These are phyloP conservation scores for Geotrichum restrictum DNA, from an alignment of 1,139 yeast species.

Conservation along the genomic window DNA sequence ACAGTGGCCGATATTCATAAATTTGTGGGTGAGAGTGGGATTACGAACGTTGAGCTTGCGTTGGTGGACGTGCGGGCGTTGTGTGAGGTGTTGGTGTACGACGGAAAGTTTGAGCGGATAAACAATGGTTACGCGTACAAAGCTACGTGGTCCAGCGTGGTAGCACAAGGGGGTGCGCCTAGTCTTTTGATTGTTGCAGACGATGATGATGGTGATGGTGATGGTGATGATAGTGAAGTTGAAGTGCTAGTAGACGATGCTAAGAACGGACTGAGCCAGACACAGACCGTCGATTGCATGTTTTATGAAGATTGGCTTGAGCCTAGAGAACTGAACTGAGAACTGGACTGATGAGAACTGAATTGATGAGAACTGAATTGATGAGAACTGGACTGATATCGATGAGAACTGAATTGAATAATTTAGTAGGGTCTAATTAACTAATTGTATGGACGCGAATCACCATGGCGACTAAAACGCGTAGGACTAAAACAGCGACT, in stretches of 20 bases:
- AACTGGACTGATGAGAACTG: no score
- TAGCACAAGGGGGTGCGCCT: conserved; percentile 59
- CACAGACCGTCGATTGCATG: background rate
- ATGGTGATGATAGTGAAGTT: no score
- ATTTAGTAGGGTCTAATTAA: no score
- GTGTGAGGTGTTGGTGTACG: conserved; percentile 84
- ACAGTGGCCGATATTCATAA: conserved; percentile 67
- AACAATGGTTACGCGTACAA: conserved; percentile 43
- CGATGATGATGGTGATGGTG: background rate
- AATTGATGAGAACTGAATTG: no score
- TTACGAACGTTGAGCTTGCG: conserved; percentile 77
- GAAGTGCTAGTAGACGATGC: no score
- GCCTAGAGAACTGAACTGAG: no score
- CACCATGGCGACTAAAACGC: conserved; percentile 8
- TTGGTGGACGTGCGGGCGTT: conserved; percentile 70
- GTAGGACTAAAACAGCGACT: conserved; percentile 2
- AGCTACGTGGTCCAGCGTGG: conserved; percentile 53
- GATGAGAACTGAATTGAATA: no score
- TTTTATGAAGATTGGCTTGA: background rate
- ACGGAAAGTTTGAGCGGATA: conserved; percentile 73
- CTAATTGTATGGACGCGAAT: no score
- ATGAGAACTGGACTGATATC: no score
- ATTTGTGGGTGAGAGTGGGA: conserved; percentile 69
- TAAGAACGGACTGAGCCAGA: no score
- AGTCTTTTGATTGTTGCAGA: background rate